phyloP scores from a whole-genome alignment of 352 stramenopile genomes.

The Phytophthora pistaciae region DNA sequence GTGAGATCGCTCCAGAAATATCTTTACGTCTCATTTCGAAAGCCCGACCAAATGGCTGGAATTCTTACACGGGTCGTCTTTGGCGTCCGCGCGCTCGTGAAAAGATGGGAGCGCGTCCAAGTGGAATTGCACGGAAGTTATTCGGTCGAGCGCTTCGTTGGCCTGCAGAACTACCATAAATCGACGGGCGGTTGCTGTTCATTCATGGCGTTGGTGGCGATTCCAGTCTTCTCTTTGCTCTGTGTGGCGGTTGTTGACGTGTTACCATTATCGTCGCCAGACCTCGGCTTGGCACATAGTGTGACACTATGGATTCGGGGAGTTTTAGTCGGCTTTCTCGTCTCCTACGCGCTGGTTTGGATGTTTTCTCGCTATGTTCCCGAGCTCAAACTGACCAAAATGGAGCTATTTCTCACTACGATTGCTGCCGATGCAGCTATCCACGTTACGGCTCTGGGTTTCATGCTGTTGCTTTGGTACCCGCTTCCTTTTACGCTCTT shows the following conservation, averaged over 20 bases:
- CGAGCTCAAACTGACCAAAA: conserved; percentile 16
- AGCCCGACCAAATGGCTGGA: background rate
- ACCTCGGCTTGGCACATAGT: conserved; percentile 24
- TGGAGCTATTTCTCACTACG: background rate
- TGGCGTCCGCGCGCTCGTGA: conserved; percentile 13
- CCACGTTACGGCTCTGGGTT: background rate
- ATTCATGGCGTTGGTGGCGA: conserved; percentile 1
- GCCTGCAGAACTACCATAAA: conserved; percentile 14
- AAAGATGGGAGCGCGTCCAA: conserved; percentile 25
- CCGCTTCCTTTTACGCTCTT: conserved; percentile 25
- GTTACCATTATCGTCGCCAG: conserved; percentile 15
- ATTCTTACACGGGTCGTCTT: background rate
- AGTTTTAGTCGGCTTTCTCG: background rate
- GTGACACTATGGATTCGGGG: conserved; percentile 19
- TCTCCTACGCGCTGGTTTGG: conserved; percentile 16
- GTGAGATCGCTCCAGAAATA: background rate
- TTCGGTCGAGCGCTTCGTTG: conserved; percentile 20
- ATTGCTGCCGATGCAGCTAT: background rate
- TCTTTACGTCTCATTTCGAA: background rate
- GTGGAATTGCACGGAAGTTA: conserved; percentile 31
- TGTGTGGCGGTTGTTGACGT: conserved; percentile 25
- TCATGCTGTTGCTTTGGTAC: conserved; percentile 19
- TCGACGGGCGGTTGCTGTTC: conserved; percentile 17
- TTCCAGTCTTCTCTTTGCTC: conserved; percentile 13
- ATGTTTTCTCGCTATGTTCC: conserved; percentile 19